A percentile compares a stretch with the other conserved stretches of the same genome.
Evolutionary conservation across 140 eudicot genomes (phyloP).

Genomic region (Cichorium intybus): DNA sequence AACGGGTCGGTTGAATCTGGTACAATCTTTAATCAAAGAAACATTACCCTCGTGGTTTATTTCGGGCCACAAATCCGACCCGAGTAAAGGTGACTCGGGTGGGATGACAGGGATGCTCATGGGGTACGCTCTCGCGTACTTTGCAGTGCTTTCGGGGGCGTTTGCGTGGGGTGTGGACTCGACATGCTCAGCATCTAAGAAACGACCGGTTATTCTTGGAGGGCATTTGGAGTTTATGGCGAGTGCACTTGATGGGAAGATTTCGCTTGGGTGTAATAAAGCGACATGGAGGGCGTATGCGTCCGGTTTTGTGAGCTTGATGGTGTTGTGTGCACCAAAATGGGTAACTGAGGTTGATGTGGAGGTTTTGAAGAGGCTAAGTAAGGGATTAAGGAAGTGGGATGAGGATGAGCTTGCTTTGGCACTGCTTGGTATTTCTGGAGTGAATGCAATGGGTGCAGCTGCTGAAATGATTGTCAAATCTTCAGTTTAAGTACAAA

Average conservation of each 20-base stretch:
- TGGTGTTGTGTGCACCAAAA: conserved; percentile 66
- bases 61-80: conserved; percentile 45
- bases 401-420: conserved; percentile 83
- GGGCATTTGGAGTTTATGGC: conserved; percentile 72
- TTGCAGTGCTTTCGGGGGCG: conserved; percentile 61
- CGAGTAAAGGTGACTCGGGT: conserved; percentile 43
- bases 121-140: conserved; percentile 85
- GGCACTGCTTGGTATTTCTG: conserved; percentile 70
- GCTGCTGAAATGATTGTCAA: conserved; percentile 89
- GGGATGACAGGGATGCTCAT: conserved; percentile 67
- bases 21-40: conserved; percentile 67
- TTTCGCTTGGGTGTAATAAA: conserved; percentile 75
- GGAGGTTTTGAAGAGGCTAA: conserved; percentile 65
- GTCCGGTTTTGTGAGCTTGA: conserved; percentile 72
- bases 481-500: conserved; percentile 28
- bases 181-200: conserved; percentile 37
- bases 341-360: conserved; percentile 85
- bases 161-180: conserved; percentile 85
- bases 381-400: conserved; percentile 78
- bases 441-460: conserved; percentile 78
- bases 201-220: conserved; percentile 48
- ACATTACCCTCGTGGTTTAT: conserved; percentile 87
- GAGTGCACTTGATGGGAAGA: conserved; percentile 76
- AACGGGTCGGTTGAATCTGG: conserved; percentile 57
- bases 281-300: conserved; percentile 91